Base-by-base conservation (phyloP, 306 rosid species). In the Adenanthera pavonina region DNA sequence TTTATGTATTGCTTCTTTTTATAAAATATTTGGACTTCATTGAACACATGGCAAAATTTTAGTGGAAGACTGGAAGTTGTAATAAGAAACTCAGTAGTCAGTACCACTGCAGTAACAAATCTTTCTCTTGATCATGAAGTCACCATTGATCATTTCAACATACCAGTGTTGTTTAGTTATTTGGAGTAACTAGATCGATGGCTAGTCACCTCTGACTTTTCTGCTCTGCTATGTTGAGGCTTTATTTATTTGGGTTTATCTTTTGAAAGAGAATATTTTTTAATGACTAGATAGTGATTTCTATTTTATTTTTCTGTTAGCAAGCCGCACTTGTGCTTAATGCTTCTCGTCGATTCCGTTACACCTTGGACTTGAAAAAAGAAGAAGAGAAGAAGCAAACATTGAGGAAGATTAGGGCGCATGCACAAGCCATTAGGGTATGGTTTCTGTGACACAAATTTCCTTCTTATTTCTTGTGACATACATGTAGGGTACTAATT, bases 271-370 rank as follows among this genome's bases (percentile, higher is more conserved):
- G 10, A 46, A 15, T 49, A 14, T 38, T 85, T 81, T 69, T 72
- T 67, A 41, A 36, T 74, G 34, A 43, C 69, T 36, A 68, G 60
- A 69, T 71, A 60, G 70, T 69, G 25, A 17, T 19, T 82, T 78
- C 54, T 53, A 30, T 84, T 75, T 77, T 71, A 67, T 54, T 36
- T 82, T 76, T 81, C 71, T 46, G 83, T 78, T 33, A 94, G 98
- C 94, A 92, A 94, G 98, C 98, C 2, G 97, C 97, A 0, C 94
- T 94, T 59, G 98, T 94, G 80, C 91, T 94, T 59, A 94, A 94
- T 81, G 98, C 98, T 85, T 94, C 97, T 81, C 98, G 98, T 61
- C 90, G 98, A 78, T 94, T 94, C 84, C 98, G 98, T 12, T 94
- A 94, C 88, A 94, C 98, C 59, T 80, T 94, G 86, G 98, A 94